Conservation (phyloP, 129 eudicot genomes). For the Chrysanthemum seticuspe region DNA sequence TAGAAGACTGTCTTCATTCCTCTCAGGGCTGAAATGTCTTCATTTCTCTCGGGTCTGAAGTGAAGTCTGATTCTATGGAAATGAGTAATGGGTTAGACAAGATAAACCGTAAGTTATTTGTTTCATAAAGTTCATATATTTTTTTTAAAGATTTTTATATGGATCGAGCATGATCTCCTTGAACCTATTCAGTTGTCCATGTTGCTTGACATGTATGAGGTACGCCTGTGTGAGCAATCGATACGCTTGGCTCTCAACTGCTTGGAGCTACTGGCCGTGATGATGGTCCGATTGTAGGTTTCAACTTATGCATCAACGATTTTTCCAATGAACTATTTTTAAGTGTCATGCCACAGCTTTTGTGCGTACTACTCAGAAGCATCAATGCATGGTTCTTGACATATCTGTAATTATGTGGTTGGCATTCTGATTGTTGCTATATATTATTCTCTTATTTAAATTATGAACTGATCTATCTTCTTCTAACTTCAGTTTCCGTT, state of each 20-base stretch:
- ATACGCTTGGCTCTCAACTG: conserved; percentile 88
- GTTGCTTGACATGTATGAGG: conserved; percentile 35
- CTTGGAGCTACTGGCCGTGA: conserved; percentile 96
- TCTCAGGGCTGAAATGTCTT: too few species aligned
- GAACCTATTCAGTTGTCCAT: neutral
- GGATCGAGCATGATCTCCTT: neutral
- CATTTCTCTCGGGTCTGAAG: too few species aligned
- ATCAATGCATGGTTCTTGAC: neutral
- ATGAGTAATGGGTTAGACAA: too few species aligned
- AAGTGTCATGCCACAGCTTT: neutral
- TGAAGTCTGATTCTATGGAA: too few species aligned
- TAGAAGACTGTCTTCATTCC: too few species aligned
- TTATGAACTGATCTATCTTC: too few species aligned
- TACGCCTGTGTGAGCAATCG: conserved; percentile 81
- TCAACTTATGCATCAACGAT: neutral
- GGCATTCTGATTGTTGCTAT: neutral
- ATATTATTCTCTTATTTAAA: too few species aligned
- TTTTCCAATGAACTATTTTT: neutral
- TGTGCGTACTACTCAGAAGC: too few species aligned
- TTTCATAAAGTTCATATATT: too few species aligned
- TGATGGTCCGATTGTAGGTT: conserved; percentile 89
- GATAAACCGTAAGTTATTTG: too few species aligned
- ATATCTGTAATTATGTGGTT: neutral
- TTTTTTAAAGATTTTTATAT: neutral
- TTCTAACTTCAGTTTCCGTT: too few species aligned